These are phyloP conservation scores for Mikania micrantha DNA, from an alignment of 129 eudicot genomes.

Conservation along the genomic window DNA sequence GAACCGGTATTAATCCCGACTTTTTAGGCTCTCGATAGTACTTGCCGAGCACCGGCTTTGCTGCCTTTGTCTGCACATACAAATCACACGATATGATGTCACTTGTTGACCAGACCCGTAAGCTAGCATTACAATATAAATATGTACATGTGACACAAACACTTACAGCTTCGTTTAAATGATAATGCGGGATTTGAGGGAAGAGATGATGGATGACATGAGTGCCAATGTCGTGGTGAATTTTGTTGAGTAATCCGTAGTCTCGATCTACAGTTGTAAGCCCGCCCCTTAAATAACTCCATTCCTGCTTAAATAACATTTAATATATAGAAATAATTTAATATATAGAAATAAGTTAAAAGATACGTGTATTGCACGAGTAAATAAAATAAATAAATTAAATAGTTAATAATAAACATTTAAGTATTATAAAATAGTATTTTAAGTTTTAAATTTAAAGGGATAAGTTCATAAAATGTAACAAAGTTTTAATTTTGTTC, in stretches of 20 bases:
- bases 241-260: constrained; percentile 66
- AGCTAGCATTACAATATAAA: background rate
- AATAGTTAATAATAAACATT: no score
- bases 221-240: constrained; percentile 86
- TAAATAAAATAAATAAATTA: no score
- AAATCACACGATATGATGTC: background rate
- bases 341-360: no score
- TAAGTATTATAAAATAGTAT: no score
- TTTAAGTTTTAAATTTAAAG: no score
- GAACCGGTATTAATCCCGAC: constrained; percentile 59
- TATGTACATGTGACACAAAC: background rate
- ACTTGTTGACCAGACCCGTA: background rate
- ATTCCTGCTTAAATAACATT: constrained; percentile 40
- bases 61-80: constrained; percentile 51
- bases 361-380: no score
- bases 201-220: constrained; percentile 91
- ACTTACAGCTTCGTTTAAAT: constrained; percentile 60
- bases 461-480: no score
- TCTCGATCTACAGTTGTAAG: constrained; percentile 79
- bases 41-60: constrained; percentile 57
- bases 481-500: no score
- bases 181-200: constrained; percentile 94
- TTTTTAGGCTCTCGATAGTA: constrained; percentile 59
- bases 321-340: background rate
- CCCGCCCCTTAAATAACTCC: constrained; percentile 84